Base-by-base conservation (phyloP, 441 rosid species). In the Eruca vesicaria region DNA sequence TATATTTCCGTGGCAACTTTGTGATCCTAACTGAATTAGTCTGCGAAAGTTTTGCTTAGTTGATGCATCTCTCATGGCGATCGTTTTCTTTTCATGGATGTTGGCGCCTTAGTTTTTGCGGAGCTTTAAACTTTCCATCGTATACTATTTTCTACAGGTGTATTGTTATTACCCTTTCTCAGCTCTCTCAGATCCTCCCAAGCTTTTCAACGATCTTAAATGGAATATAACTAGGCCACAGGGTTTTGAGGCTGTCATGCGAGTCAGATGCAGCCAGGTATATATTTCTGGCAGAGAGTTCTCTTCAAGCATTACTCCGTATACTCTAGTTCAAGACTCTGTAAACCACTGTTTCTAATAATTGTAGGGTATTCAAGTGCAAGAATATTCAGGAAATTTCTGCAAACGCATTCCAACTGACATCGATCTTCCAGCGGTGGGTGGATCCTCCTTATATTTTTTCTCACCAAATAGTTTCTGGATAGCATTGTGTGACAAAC, bases 211-310 rank as follows among this genome's bases (percentile, higher is more conserved):
- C 80, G 99, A 97, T 85, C 97, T 92, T 35, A 91, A 92, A 77
- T 97, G 99, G 99, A 97, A 97, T 84, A 78, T 94, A 72, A 87
- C 93, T 48, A 89, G 99, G 86, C 99, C 98, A 59, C 99, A 97
- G 83, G 98, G 99, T 63, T 90, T 86, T 86, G 99, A 97, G 88
- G 97, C 99, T 41, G 99, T 97, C 67, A 94, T 97, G 99, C 90
- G 98, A 70, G 99, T 97, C 75, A 84, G 99, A 86, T 92, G 98
- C 86, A 91, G 99, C 82, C 97, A 91, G 94, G 99, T 97, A 85
- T 63, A 26, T 64, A 72, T 67, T 83, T 63, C 35, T 64, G n/a
- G 61, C n/a, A n/a, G 50, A 41, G 66, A 18, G 15, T 23, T 67
- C 50, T 63, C 38, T 63, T 61, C 64, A 53, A 59, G 66, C 28